phyloP scores from a whole-genome alignment of 1,284 basidiomycete species.

The Cutaneotrichosporon arboriforme region DNA sequence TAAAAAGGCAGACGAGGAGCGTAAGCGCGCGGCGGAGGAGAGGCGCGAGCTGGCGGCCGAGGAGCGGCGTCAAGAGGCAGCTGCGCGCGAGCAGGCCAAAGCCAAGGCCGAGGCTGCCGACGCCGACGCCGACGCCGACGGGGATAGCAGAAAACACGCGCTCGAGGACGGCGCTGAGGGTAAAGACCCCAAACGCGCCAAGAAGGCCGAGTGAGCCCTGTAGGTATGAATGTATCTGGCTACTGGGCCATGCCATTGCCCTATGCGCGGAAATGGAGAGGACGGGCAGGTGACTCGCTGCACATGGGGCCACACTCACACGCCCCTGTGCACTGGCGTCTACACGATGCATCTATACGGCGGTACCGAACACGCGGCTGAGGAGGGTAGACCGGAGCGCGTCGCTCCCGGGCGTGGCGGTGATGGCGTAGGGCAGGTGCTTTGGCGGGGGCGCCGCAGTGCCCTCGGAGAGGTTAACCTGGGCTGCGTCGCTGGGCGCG shows the following conservation, averaged over 20 bases:
- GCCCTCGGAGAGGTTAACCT: constrained; percentile 17
- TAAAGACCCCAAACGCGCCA: constrained; percentile 6
- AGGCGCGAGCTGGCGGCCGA: background rate
- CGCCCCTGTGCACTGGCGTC: background rate
- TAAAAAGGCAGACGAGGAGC: constrained; percentile 16
- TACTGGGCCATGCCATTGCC: too few species aligned
- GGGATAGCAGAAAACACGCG: constrained; percentile 21
- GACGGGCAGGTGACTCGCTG: too few species aligned
- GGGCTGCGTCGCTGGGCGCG: background rate
- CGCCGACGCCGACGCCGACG: background rate
- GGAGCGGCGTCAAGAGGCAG: too few species aligned
- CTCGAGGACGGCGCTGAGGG: constrained; percentile 16
- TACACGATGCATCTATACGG: background rate
- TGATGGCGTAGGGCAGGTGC: constrained; percentile 33
- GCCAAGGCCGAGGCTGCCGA: background rate
- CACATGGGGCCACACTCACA: too few species aligned
- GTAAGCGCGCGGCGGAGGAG: constrained; percentile 9
- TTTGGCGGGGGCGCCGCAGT: constrained; percentile 16
- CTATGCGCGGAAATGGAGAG: too few species aligned
- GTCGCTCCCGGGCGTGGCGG: constrained; percentile 35
- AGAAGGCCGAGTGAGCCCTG: constrained; percentile 1
- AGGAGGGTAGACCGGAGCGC: constrained; percentile 35
- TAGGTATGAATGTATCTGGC: too few species aligned
- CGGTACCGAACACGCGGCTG: constrained; percentile 39
- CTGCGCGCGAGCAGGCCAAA: constrained; percentile 1